Conservation (phyloP, 305 asterid genomes). For the Ajuga reptans region DNA sequence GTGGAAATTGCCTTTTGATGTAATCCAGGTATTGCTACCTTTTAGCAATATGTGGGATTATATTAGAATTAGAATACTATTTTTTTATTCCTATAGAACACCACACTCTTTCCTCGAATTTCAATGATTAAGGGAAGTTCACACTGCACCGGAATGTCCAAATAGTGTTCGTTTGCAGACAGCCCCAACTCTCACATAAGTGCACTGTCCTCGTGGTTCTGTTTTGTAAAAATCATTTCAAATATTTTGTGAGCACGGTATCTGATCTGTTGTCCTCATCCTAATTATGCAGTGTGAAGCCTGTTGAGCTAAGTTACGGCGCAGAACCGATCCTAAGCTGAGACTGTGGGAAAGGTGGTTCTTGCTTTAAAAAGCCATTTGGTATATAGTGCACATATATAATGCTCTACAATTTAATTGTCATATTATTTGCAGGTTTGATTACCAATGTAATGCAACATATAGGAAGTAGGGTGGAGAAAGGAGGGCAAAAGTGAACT, state of each 20-base stretch:
- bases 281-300: conserved; percentile 27
- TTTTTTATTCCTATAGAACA: no score
- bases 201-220: no score
- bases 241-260: not conserved
- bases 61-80: no score
- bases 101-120: no score
- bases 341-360: not conserved
- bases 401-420: no score
- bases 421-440: no score
- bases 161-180: no score
- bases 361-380: not conserved
- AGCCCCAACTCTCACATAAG: no score
- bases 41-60: no score
- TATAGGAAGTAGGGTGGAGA: not conserved
- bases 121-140: no score
- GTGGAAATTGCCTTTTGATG: not conserved
- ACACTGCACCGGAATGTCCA: no score
- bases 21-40: not conserved
- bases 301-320: conserved; percentile 31
- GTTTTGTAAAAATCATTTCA: not conserved
- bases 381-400: not conserved
- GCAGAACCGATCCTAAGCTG: conserved; percentile 33
- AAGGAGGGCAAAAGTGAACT: no score
- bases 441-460: not conserved
- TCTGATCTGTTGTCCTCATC: not conserved